phyloP scores from a whole-genome alignment of 306 rosid species.

The Heteromeles arbutifolia region DNA sequence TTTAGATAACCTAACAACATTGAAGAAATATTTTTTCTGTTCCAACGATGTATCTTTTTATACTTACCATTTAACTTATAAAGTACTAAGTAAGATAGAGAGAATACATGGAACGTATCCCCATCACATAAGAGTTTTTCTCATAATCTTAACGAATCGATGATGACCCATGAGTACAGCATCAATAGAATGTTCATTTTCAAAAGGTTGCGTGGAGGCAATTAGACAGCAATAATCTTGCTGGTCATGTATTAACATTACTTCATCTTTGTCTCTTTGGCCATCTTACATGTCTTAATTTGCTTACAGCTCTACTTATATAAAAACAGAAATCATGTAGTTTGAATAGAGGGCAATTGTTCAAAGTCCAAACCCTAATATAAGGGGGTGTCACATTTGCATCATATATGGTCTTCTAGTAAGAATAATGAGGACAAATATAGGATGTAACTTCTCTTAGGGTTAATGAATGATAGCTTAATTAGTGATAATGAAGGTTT shows the following conservation, averaged over 20 bases:
- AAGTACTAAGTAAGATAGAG: not conserved
- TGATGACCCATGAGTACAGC: not conserved
- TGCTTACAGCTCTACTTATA: not conserved
- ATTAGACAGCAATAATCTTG: not conserved
- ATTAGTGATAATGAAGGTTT: not conserved
- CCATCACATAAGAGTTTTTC: not conserved
- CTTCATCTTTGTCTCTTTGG: not conserved
- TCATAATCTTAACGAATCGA: too few species aligned
- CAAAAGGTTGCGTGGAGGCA: not conserved
- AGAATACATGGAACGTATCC: not conserved
- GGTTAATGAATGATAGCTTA: not conserved
- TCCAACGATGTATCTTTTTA: too few species aligned
- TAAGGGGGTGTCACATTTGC: slow-evolving; percentile 1
- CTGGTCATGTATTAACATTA: not conserved
- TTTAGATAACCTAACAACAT: not conserved
- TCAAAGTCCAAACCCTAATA: slow-evolving; percentile 27
- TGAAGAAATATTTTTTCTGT: not conserved
- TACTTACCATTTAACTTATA: too few species aligned
- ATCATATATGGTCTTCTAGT: not conserved
- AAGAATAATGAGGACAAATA: not conserved
- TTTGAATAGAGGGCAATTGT: slow-evolving; percentile 25
- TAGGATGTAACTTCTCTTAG: slow-evolving; percentile 14
- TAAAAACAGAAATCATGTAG: slow-evolving; percentile 7
- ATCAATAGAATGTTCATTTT: not conserved
- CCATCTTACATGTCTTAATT: not conserved